A percentile compares a stretch with the other conserved stretches of the same genome.
Evolutionary conservation across 83 land plant genomes (phyloP).

Genomic region (Diphasiastrum complanatum): DNA sequence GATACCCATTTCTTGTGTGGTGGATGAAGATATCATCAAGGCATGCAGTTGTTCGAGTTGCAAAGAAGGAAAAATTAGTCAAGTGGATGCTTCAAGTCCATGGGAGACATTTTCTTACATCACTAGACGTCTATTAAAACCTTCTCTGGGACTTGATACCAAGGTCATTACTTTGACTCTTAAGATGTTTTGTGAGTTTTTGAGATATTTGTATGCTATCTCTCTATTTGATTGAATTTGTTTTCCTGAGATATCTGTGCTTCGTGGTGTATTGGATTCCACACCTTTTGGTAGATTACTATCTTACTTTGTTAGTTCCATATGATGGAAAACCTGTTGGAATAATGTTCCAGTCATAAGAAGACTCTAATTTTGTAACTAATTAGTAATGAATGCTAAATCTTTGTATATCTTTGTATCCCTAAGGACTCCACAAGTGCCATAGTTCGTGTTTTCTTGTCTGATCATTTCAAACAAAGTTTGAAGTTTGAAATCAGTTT

Average conservation of each 20-base stretch:
- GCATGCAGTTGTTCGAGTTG: slow-evolving; percentile 29
- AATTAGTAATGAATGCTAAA: too few species aligned
- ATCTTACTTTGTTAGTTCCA: background rate
- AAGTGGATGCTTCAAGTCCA: slow-evolving; percentile 33
- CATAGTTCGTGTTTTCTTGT: too few species aligned
- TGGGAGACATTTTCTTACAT: slow-evolving; percentile 76
- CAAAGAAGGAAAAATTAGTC: slow-evolving; percentile 25
- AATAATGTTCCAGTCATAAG: too few species aligned
- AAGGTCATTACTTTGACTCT: slow-evolving; percentile 41
- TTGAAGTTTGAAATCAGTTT: too few species aligned
- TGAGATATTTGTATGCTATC: background rate
- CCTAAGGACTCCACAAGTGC: too few species aligned
- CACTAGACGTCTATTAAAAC: slow-evolving; percentile 61
- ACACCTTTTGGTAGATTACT: background rate
- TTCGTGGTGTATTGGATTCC: background rate
- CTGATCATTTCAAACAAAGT: too few species aligned
- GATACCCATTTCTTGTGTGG: slow-evolving; percentile 69
- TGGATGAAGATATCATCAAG: slow-evolving; percentile 51
- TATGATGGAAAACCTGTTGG: background rate
- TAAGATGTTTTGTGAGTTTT: slow-evolving; percentile 3
- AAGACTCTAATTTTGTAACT: too few species aligned
- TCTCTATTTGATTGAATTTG: background rate
- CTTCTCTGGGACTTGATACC: slow-evolving; percentile 56
- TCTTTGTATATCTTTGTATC: too few species aligned
- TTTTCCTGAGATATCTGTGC: background rate